These are phyloP conservation scores for Shiraia bambusicola DNA, from an alignment of 2,329 filamentous ascomycete genomes.

Conservation along the genomic window DNA sequence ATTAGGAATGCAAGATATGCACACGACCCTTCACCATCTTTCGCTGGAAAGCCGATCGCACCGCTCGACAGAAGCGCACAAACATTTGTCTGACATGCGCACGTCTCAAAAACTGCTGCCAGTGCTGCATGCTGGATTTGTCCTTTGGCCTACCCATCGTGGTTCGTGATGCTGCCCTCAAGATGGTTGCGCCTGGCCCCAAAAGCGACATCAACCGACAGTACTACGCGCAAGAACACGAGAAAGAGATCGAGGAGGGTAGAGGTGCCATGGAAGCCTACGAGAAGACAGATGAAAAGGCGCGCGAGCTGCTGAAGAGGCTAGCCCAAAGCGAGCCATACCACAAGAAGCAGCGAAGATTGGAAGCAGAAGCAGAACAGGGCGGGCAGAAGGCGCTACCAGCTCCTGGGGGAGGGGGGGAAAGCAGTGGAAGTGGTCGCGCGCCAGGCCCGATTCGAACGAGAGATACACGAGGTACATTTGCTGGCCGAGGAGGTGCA, in stretches of 20 bases:
- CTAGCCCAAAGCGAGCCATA: constrained; percentile 93
- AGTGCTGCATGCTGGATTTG: constrained; percentile 97
- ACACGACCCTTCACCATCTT: constrained; percentile 96
- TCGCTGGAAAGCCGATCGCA: constrained; percentile 89
- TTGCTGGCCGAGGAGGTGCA: constrained; percentile 40
- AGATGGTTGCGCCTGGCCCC: constrained; percentile 95
- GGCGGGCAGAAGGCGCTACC: constrained; percentile 47
- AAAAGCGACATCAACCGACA: constrained; percentile 92
- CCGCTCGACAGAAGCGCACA: constrained; percentile 86
- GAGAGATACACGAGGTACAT: constrained; percentile 53
- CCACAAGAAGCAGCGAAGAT: constrained; percentile 79
- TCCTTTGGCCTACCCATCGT: constrained; percentile 94
- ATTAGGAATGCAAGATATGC: constrained; percentile 64
- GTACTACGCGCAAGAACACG: constrained; percentile 97
- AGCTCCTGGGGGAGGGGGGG: constrained; percentile 37
- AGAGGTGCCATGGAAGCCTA: constrained; percentile 80
- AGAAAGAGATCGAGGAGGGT: constrained; percentile 91
- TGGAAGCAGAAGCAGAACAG: constrained; percentile 59
- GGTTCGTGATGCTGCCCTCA: constrained; percentile 91
- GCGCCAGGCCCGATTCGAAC: constrained; percentile 76
- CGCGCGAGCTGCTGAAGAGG: constrained; percentile 78
- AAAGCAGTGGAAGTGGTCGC: constrained; percentile 38
- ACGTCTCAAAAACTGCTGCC: constrained; percentile 96
- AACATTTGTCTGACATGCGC: constrained; percentile 97
- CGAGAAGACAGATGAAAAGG: constrained; percentile 96